These are phyloP conservation scores for Cercospora zeina DNA, from an alignment of 2,329 filamentous ascomycete species.

Conservation along the genomic window DNA sequence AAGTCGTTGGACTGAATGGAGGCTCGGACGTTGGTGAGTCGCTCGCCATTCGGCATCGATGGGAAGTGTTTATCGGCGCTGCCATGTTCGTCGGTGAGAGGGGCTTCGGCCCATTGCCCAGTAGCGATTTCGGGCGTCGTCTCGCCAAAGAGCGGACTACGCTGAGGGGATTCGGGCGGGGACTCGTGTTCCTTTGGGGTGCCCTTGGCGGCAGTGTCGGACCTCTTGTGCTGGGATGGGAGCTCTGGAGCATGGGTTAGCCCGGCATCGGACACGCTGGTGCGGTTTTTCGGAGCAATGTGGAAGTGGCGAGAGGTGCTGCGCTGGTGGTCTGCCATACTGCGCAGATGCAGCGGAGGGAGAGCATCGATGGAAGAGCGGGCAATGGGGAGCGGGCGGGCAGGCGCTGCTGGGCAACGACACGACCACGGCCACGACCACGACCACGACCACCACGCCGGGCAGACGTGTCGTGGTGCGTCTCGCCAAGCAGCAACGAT, in stretches of 20 bases:
- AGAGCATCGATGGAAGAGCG: background rate
- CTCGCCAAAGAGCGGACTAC: slow-evolving; percentile 2
- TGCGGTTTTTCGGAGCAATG: background rate
- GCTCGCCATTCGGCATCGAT: background rate
- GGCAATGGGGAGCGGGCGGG: background rate
- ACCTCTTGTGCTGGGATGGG: background rate
- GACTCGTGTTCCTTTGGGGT: slow-evolving; percentile 11
- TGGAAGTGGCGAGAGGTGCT: background rate
- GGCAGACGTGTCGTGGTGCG: background rate
- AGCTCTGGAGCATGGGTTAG: background rate
- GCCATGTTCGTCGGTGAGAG: background rate
- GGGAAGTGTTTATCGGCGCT: slow-evolving; percentile 1
- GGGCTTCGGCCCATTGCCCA: background rate
- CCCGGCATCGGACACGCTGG: background rate
- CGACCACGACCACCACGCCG: no score
- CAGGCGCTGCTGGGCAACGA: background rate
- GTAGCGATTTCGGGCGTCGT: background rate
- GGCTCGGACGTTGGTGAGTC: background rate
- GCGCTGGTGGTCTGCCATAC: slow-evolving; percentile 5
- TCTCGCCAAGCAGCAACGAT: background rate
- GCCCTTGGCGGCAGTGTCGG: background rate
- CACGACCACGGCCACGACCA: background rate
- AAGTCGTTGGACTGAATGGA: background rate
- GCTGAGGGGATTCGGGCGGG: slow-evolving; percentile 14
- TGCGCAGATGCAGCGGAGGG: background rate